phyloP scores from a whole-genome alignment of 352 stramenopile genomes.

The Pythium brassicae region DNA sequence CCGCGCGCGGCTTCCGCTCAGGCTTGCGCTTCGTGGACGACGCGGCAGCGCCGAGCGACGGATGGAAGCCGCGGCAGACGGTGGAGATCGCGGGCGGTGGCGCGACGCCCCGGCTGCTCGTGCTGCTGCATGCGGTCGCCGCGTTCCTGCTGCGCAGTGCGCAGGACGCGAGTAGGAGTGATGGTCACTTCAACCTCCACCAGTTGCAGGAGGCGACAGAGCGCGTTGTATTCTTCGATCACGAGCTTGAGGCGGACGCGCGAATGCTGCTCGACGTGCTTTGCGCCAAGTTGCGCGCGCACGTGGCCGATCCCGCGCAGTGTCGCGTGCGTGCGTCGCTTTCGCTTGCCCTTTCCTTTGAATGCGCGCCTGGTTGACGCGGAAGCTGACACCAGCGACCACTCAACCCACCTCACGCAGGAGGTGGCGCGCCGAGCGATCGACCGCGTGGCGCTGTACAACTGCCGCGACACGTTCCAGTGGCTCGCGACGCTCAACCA shows the following conservation, averaged over 20 bases:
- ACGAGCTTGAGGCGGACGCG: conserved; percentile 42
- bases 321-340: conserved; percentile 6
- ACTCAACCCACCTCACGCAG: not conserved
- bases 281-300: conserved; percentile 6
- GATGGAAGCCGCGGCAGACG: conserved; percentile 53
- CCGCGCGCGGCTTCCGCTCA: conserved; percentile 46
- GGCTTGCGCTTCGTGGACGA: conserved; percentile 51
- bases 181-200: not conserved
- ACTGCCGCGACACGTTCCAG: conserved; percentile 66
- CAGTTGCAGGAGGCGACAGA: conserved; percentile 14
- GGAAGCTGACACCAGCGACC: too few species aligned
- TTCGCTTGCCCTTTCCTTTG: too few species aligned
- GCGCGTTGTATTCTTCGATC: conserved; percentile 62
- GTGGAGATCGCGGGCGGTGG: conserved; percentile 49
- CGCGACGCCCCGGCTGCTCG: conserved; percentile 31
- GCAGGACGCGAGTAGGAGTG: conserved; percentile 1
- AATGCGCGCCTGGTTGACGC: too few species aligned
- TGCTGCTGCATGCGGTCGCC: conserved; percentile 53
- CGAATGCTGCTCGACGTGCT: conserved; percentile 25
- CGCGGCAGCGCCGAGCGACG: conserved; percentile 25
- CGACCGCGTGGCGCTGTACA: conserved; percentile 33
- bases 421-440: conserved; percentile 17
- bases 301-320: conserved; percentile 5
- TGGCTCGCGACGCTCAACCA: conserved; percentile 73
- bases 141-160: conserved; percentile 39